Evolutionary conservation across 1,139 yeast genomes (phyloP), one percentile per base, ranked within the genome.

Genomic region (Yamadazyma dushanensis): DNA sequence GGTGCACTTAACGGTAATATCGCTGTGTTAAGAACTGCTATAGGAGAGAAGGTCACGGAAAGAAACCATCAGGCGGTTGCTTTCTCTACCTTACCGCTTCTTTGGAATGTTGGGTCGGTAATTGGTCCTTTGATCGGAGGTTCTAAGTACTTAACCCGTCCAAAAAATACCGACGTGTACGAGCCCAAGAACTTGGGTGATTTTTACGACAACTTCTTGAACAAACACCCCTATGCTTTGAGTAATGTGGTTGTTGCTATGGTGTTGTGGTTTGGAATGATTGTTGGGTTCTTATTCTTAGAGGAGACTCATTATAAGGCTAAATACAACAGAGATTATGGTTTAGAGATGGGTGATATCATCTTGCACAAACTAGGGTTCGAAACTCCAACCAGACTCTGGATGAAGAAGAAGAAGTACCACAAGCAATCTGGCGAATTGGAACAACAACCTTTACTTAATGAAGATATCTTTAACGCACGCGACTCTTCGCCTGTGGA

Each of bases 1-100:
- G 86, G 86, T 0, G 61, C 76, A 11, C 59, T 78, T 23, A 80
- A 79, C 51, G 85, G 85, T 4, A 80, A 78, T 47, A 73, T 78
- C 8, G 78, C 83, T 0, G 83, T 80, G 3, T 55, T 79, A 32
- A 61, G 86, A 47, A 80, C 86, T 0, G 57, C 71, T 33, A 64
- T 80, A 32, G 86, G 84, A 1, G 87, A 80, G 51, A 60, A 76
- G 15, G 81, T 80, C 6, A 64, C 58, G 1, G 76, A 78, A 40
- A 66, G 76, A 39, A 61, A 64, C 31, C 83, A 80, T 49, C 84
- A 80, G 50, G 80, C 83, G 2, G 44, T 78, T 11, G 84, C 83
- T 2, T 78, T 80, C 51, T 67, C 80, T 28, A 73, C 76, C 4
- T 64, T 80, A 60, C 83, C 86, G 0, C 56, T 80, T 34, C 59